Base-by-base conservation (phyloP, 1,284 basidiomycete species). In the Psilocybe mexicana region DNA sequence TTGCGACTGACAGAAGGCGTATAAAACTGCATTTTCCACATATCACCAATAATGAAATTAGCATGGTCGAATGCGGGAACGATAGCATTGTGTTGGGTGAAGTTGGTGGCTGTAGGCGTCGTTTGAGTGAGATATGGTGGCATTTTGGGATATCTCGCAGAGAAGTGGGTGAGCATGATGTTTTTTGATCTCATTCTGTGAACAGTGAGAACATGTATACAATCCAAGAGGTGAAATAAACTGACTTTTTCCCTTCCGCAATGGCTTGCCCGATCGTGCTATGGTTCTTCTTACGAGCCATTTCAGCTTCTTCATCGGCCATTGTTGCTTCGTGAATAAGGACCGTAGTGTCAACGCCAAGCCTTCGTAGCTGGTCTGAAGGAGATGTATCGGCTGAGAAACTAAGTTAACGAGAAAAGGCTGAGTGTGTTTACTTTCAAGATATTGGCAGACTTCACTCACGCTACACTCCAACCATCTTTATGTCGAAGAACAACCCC, bases 271-370 rank as follows among this genome's bases (percentile, higher is more conserved):
- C 87, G 61, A 94, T 85, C 0, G 95, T 98, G 62, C 90, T 93
- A 71, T 98, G 96, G 0, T 88, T 88, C 75, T 97, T 98, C 44
- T 74, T 73, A 1, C 69, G 70, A 0, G 96, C 96, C 72, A 92
- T 74, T 43, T 88, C 85, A 45, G 80, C 83, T 64, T 92, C 79
- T 57, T 87, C 86, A 63, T 94, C 88, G 2, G 85, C 88, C 80
- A 98, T 88, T 2, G 94, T 94, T 0, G 96, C 93, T 72, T 98
- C 96, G 69, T 98, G 96, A 45, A 98, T 95, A 36, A 98, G 79
- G 5, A 98, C 72, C 0, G 93, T 94, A 0, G 91, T 88, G 54
- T 80, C 76, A 50, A 79, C 67, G 0, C 91, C 94, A 0, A 86
- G 87, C 42, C 79, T 70, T 25, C 89, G 84, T 3, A 98, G 79